Percentiles rank a stretch among this genome's conserved stretches.
These are phyloP conservation scores for Thraustochytrium sp. DNA, from an alignment of 352 stramenopile genomes.

Conservation along the genomic window DNA sequence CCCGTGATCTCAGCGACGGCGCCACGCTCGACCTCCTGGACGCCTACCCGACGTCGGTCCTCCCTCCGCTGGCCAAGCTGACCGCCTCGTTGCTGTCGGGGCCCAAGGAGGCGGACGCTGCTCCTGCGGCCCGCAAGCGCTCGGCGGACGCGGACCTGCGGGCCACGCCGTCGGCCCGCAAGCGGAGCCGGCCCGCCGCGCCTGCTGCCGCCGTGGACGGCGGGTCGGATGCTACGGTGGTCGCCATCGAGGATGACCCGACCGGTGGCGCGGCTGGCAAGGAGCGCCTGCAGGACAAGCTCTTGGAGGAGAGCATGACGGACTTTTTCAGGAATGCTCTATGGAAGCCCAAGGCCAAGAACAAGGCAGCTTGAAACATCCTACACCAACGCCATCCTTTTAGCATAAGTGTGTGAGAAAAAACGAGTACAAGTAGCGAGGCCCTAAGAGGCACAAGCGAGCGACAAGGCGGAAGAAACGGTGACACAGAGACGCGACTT, in stretches of 20 bases:
- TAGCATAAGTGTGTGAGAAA: too few relatives aligned
- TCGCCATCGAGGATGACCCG: not conserved
- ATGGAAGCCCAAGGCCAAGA: too few relatives aligned
- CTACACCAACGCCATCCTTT: too few relatives aligned
- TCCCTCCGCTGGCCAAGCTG: conserved; percentile 14
- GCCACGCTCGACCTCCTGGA: not conserved
- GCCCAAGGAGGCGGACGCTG: not conserved
- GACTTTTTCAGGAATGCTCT: not conserved
- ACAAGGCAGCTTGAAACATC: too few relatives aligned
- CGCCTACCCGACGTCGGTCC: conserved; percentile 11
- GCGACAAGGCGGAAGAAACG: too few relatives aligned
- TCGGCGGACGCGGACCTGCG: not conserved
- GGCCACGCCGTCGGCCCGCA: not conserved
- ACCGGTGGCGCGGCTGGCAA: too few relatives aligned
- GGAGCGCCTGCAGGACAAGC: not conserved
- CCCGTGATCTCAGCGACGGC: not conserved
- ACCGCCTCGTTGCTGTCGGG: not conserved
- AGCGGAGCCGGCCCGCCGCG: not conserved
- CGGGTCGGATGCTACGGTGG: not conserved
- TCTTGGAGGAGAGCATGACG: not conserved
- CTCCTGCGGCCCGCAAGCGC: not conserved
- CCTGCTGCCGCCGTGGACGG: not conserved
- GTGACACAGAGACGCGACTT: not conserved
- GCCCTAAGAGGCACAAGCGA: too few relatives aligned
- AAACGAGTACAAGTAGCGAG: too few relatives aligned